Evolutionary conservation across 1,284 basidiomycete genomes (phyloP).

Genomic region (Leucoagaricus sp.): DNA sequence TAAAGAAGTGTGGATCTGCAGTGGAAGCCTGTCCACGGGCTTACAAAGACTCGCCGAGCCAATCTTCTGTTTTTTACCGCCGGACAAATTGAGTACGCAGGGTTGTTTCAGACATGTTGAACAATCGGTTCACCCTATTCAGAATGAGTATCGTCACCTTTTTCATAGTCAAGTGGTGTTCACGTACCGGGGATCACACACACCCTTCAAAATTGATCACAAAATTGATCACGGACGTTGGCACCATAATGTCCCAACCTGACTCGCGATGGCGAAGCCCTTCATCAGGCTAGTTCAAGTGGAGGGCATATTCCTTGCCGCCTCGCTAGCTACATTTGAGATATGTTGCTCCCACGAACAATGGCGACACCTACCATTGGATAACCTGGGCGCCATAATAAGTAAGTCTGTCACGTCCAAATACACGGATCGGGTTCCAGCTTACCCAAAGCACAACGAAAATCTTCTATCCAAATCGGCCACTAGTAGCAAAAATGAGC

Average conservation of each 20-base stretch:
- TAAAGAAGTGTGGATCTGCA: too few species aligned
- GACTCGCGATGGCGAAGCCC: conserved; percentile 18
- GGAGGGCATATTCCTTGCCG: conserved; percentile 31
- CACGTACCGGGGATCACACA: conserved; percentile 26
- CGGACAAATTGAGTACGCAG: conserved; percentile 28
- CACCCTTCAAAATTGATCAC: conserved; percentile 27
- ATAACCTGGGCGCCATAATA: conserved; percentile 19
- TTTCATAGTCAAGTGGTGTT: neutral
- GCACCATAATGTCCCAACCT: conserved; percentile 28
- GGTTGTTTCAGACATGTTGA: conserved; percentile 26
- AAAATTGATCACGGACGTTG: conserved; percentile 27
- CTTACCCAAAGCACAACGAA: conserved; percentile 28
- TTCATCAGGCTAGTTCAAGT: conserved; percentile 33
- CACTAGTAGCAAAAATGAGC: conserved; percentile 23
- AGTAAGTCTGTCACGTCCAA: neutral
- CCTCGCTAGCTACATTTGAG: conserved; percentile 20
- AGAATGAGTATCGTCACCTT: neutral
- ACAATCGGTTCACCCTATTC: conserved; percentile 26
- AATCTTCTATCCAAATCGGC: conserved; percentile 38
- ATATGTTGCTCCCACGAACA: neutral
- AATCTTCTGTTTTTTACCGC: conserved; percentile 32
- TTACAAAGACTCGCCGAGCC: conserved; percentile 40
- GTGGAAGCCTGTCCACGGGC: too few species aligned
- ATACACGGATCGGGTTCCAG: neutral
- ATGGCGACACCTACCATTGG: conserved; percentile 22